Evolutionary conservation across 192 early-diverging fungal species (phyloP).

Genomic region (Coemansia sp.): DNA sequence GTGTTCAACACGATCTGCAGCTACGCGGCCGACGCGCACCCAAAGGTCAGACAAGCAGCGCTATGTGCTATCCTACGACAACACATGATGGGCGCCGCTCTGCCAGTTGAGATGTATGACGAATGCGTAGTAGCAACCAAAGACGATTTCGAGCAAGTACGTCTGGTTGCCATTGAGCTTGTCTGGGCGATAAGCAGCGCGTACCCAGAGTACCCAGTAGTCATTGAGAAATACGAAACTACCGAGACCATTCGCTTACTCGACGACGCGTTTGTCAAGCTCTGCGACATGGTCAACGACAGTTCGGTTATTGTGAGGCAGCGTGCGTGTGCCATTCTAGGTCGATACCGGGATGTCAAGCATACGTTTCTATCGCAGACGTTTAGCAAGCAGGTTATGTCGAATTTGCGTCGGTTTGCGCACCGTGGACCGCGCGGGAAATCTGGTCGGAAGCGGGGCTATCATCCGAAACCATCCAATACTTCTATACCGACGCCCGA

Average conservation of each 20-base stretch:
- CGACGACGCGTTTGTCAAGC: constrained; percentile 76
- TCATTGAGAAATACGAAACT: constrained; percentile 28
- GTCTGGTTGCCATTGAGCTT: constrained; percentile 65
- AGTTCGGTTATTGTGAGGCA: constrained; percentile 66
- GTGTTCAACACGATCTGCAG: constrained; percentile 33
- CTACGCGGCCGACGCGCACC: constrained; percentile 40
- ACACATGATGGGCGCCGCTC: constrained; percentile 22
- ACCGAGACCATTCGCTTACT: constrained; percentile 49
- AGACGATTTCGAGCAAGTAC: constrained; percentile 74
- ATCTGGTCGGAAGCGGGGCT: constrained; percentile 14
- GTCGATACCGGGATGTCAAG: constrained; percentile 64
- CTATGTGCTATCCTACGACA: constrained; percentile 27
- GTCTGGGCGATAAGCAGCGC: constrained; percentile 62
- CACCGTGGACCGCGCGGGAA: constrained; percentile 29
- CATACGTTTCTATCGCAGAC: constrained; percentile 63
- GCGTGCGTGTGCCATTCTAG: constrained; percentile 70
- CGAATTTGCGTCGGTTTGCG: constrained; percentile 53
- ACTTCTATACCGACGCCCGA: constrained; percentile 60
- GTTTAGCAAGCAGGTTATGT: constrained; percentile 79
- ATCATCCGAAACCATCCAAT: constrained; percentile 11
- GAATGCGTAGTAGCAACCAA: constrained; percentile 62
- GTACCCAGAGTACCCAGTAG: constrained; percentile 49
- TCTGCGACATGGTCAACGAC: constrained; percentile 85
- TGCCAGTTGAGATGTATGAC: constrained; percentile 58
- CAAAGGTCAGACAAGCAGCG: constrained; percentile 42